Conservation (phyloP, 495 filamentous ascomycete genomes). For the Podospora australis region DNA sequence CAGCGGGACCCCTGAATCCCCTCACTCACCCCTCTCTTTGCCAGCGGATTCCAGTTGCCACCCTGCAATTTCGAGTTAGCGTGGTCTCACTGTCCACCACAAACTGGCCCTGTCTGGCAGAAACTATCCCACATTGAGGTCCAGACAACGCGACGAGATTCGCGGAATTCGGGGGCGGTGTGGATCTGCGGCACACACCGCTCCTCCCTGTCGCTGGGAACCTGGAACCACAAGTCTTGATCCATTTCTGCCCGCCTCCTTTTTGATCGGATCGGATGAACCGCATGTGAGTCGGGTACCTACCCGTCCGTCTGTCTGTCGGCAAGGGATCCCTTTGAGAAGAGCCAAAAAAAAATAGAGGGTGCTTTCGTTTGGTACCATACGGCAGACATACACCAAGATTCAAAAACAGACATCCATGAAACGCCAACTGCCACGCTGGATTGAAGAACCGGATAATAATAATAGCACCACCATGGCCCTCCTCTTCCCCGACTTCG, state of each 20-base stretch:
- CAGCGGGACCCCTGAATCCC: too few relatives aligned
- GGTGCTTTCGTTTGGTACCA: too few relatives aligned
- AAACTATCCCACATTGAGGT: not conserved
- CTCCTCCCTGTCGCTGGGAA: slow-evolving; percentile 1
- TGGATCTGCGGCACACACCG: slow-evolving; percentile 4
- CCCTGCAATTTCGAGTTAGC: slow-evolving; percentile 2
- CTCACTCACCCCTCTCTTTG: too few relatives aligned
- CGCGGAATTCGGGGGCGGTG: slow-evolving; percentile 5
- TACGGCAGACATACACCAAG: too few relatives aligned
- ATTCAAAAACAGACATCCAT: too few relatives aligned
- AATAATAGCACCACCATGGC: slow-evolving; percentile 6
- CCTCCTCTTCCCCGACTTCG: slow-evolving; percentile 19
- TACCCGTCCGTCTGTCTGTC: too few relatives aligned
- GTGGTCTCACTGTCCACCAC: not conserved
- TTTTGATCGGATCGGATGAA: not conserved
- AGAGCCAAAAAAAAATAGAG: too few relatives aligned
- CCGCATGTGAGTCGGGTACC: too few relatives aligned
- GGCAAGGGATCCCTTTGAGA: too few relatives aligned
- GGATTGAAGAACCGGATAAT: not conserved
- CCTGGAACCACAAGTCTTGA: too few relatives aligned
- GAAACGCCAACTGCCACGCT: not conserved
- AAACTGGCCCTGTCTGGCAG: not conserved
- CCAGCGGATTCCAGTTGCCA: not conserved
- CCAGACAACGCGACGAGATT: slow-evolving; percentile 2
- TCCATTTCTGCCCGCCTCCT: too few relatives aligned